Conservation (phyloP, 371 early-diverging fungal species). For the Choanephora cucurbitarum region DNA sequence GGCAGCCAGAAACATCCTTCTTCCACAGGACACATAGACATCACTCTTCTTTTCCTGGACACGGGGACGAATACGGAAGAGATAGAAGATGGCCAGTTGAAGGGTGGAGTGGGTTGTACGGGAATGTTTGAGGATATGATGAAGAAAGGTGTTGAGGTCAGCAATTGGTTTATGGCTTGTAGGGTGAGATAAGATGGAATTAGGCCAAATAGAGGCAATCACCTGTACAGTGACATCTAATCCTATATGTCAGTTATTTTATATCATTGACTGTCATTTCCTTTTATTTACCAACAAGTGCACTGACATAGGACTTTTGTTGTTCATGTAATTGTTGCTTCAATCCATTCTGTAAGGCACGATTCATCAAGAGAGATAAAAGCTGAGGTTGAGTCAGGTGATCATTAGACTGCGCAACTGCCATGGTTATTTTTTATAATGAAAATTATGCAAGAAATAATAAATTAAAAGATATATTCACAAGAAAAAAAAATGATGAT, state of each 20-base stretch:
- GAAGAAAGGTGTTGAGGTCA: slow-evolving; percentile 67
- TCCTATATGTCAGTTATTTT: no score
- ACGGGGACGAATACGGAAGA: slow-evolving; percentile 52
- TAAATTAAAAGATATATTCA: no score
- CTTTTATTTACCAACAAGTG: slow-evolving; percentile 45
- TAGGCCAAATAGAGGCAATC: slow-evolving; percentile 60
- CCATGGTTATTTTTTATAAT: slow-evolving; percentile 14
- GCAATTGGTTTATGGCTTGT: slow-evolving; percentile 34
- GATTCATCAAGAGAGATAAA: slow-evolving; percentile 25
- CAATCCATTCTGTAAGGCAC: slow-evolving; percentile 15
- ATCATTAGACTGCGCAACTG: slow-evolving; percentile 28
- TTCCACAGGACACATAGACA: slow-evolving; percentile 55
- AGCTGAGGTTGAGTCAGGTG: slow-evolving; percentile 15
- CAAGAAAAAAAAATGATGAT: no score
- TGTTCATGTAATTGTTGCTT: slow-evolving; percentile 23
- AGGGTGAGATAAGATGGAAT: slow-evolving; percentile 15
- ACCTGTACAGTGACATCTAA: slow-evolving; percentile 59
- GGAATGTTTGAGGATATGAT: slow-evolving; percentile 73
- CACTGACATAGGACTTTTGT: slow-evolving; percentile 37
- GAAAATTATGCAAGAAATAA: no score
- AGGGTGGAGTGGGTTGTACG: slow-evolving; percentile 76
- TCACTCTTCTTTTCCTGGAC: slow-evolving; percentile 24
- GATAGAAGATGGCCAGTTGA: slow-evolving; percentile 71
- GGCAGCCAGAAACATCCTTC: slow-evolving; percentile 79
- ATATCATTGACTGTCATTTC: no score